These are phyloP conservation scores for Scenedesmus sp. DNA, from an alignment of 163 green algal species.

Conservation along the genomic window DNA sequence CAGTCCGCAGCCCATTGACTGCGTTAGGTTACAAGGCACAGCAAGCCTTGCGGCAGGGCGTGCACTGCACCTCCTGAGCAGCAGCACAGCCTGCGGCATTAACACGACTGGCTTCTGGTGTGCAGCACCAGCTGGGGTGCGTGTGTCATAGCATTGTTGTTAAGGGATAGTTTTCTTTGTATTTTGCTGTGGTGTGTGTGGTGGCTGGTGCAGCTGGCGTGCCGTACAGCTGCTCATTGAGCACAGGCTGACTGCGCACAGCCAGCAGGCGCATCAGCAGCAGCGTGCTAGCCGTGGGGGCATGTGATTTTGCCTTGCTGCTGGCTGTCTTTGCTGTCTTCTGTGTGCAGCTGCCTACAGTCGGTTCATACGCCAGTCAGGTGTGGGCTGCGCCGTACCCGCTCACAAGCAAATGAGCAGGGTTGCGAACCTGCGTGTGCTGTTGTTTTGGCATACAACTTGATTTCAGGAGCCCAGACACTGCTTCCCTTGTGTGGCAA, in stretches of 20 bases:
- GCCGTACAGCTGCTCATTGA: background rate
- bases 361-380: too few species aligned
- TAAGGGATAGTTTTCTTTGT: background rate
- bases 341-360: too few species aligned
- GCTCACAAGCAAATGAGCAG: background rate
- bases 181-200: background rate
- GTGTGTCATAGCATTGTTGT: background rate
- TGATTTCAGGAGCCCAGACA: background rate
- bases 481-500: too few species aligned
- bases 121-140: background rate
- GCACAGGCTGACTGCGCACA: background rate
- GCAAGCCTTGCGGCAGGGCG: too few species aligned
- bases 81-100: too few species aligned
- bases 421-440: background rate
- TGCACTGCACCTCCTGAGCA: background rate
- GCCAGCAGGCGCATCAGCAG: background rate
- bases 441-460: background rate
- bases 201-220: background rate
- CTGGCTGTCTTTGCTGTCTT: too few species aligned
- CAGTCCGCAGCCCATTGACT: background rate
- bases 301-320: background rate
- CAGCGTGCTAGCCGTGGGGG: background rate
- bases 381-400: too few species aligned
- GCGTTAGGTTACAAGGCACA: background rate
- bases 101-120: background rate